Evolutionary conservation across 192 early-diverging fungal species (phyloP).

Genomic region (Coemansia sp.): DNA sequence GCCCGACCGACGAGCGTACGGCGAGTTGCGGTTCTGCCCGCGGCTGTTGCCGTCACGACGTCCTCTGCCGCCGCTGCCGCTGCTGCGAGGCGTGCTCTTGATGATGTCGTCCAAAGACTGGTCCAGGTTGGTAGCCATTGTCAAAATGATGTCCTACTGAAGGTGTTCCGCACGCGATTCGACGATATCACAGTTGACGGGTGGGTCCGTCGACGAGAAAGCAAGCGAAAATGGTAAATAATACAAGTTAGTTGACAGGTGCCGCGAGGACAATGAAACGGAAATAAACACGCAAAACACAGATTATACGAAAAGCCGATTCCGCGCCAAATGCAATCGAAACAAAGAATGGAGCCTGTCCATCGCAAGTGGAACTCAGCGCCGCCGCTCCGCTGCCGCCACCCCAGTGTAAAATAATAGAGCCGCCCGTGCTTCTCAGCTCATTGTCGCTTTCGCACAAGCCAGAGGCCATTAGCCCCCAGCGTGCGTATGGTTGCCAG

Average conservation of each 20-base stretch:
- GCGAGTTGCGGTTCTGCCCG: conserved; percentile 42
- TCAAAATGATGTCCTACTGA: background rate
- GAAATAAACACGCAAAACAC: conserved; percentile 4
- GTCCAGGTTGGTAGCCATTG: conserved; percentile 52
- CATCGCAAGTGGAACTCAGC: too few relatives aligned
- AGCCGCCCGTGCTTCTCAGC: background rate
- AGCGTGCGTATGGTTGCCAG: too few relatives aligned
- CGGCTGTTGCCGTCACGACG: conserved; percentile 21
- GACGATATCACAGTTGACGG: background rate
- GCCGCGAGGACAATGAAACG: conserved; percentile 1
- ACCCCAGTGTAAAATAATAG: background rate
- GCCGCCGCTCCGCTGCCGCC: background rate
- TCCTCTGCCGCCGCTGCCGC: conserved; percentile 6
- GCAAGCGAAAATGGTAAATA: background rate
- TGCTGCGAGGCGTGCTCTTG: conserved; percentile 26
- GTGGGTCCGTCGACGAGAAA: background rate
- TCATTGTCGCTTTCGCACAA: background rate
- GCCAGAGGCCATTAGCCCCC: too few relatives aligned
- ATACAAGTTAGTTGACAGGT: background rate
- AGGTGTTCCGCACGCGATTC: background rate
- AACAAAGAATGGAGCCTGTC: background rate
- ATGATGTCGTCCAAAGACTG: conserved; percentile 55
- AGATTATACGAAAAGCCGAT: background rate
- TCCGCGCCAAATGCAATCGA: background rate
- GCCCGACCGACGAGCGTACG: conserved; percentile 40